These are phyloP conservation scores for Neocucurbitaria cava DNA, from an alignment of 2,329 filamentous ascomycete genomes.

Conservation along the genomic window DNA sequence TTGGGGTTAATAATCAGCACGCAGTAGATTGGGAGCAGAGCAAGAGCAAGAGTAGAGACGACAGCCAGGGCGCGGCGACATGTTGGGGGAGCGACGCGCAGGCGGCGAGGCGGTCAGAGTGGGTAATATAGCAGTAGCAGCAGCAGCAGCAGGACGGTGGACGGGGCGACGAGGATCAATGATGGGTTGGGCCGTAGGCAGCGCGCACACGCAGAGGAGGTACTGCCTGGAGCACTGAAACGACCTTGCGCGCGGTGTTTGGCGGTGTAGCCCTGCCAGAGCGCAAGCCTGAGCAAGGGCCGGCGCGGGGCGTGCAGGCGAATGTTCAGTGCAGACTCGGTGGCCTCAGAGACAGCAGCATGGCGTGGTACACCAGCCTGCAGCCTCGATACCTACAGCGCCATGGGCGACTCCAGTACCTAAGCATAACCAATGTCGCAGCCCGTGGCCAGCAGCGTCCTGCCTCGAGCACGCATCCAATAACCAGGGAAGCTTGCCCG, in stretches of 20 bases:
- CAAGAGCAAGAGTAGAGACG: no score
- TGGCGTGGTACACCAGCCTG: neutral
- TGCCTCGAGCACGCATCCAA: constrained; percentile 3
- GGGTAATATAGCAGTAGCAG: constrained; percentile 24
- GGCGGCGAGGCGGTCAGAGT: constrained; percentile 15
- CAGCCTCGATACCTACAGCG: no score
- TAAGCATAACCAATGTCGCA: no score
- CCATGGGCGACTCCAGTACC: no score
- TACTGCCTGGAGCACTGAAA: constrained; percentile 23
- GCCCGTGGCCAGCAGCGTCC: no score
- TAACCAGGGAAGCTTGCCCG: neutral
- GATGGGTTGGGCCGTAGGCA: constrained; percentile 25
- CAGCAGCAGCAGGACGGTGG: neutral
- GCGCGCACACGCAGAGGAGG: constrained; percentile 16
- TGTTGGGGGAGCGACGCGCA: constrained; percentile 7
- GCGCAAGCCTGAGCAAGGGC: constrained; percentile 6
- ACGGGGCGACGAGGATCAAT: constrained; percentile 14
- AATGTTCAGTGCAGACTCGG: no score
- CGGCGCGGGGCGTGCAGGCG: neutral
- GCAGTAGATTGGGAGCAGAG: no score
- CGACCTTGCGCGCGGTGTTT: constrained; percentile 17
- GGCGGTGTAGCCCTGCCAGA: constrained; percentile 19
- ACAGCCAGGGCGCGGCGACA: constrained; percentile 18
- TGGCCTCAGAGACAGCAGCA: neutral
- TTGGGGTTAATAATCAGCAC: constrained; percentile 34